These are phyloP conservation scores for Hibiscus trionum DNA, from an alignment of 345 rosid species.

Conservation along the genomic window DNA sequence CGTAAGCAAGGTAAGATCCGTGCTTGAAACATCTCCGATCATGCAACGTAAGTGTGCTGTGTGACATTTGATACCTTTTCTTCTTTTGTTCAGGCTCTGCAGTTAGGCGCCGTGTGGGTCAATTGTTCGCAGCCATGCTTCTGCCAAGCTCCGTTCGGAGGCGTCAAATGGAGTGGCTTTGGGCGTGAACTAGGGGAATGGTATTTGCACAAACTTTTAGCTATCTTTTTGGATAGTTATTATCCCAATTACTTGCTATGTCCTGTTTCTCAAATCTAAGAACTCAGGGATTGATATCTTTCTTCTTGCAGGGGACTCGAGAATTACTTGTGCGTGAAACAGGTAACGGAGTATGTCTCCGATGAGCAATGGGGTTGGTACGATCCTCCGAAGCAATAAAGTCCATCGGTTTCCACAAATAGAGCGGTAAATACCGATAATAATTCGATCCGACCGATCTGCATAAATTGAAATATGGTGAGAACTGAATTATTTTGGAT, in stretches of 20 bases:
- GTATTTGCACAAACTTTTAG: not conserved
- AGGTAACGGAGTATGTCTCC: constrained; percentile 67
- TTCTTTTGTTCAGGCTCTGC: constrained; percentile 44
- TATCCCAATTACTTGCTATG: not conserved
- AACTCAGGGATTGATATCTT: not conserved
- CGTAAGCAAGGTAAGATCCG: constrained; percentile 59
- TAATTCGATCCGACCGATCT: not conserved
- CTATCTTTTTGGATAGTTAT: not conserved
- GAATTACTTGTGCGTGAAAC: constrained; percentile 80
- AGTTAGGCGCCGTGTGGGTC: constrained; percentile 81
- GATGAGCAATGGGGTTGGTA: constrained; percentile 91
- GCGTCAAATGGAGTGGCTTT: constrained; percentile 88
- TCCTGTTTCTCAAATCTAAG: not conserved
- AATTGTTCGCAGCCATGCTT: constrained; percentile 98
- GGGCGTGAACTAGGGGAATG: constrained; percentile 98
- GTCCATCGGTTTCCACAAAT: not conserved
- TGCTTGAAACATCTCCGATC: not conserved
- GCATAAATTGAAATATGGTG: not conserved
- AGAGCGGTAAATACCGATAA: not conserved
- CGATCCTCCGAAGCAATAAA: constrained; percentile 8
- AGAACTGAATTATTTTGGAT: not conserved
- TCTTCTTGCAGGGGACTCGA: constrained; percentile 68
- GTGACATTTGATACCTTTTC: not conserved
- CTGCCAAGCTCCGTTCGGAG: constrained; percentile 95
- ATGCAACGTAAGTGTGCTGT: not conserved